Percentiles rank a stretch among this genome's conserved stretches.
These are phyloP conservation scores for Pythium vanterpoolii DNA, from an alignment of 352 stramenopile genomes.

Conservation along the genomic window DNA sequence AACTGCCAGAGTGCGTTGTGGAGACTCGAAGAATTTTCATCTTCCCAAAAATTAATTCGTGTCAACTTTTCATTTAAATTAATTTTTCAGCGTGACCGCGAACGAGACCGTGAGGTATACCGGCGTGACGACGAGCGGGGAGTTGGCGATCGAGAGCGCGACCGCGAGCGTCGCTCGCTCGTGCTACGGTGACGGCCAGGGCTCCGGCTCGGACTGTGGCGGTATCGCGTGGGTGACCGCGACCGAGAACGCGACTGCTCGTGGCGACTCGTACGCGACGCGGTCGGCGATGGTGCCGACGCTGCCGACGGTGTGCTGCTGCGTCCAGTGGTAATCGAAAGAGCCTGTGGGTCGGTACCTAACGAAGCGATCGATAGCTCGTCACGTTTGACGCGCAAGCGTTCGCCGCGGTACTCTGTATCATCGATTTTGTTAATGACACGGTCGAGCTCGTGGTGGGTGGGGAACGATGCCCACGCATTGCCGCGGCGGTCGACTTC, in stretches of 20 bases:
- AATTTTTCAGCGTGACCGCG: conserved; percentile 4
- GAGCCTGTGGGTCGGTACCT: not conserved
- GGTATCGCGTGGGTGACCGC: conserved; percentile 24
- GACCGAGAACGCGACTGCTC: conserved; percentile 25
- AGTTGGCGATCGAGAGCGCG: conserved; percentile 11
- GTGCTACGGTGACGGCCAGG: conserved; percentile 20
- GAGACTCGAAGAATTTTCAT: too few species aligned
- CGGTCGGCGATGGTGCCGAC: not conserved
- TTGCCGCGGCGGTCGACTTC: conserved; percentile 66
- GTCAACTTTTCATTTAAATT: not conserved
- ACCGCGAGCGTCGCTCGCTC: conserved; percentile 29
- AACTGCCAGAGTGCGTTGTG: too few species aligned
- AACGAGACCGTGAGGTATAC: conserved; percentile 12
- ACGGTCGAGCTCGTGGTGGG: conserved; percentile 48
- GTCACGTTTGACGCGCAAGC: conserved; percentile 32
- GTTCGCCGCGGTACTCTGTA: conserved; percentile 42
- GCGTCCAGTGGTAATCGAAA: conserved; percentile 1
- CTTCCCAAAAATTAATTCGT: too few species aligned
- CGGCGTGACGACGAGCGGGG: conserved; percentile 6
- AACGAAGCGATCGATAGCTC: not conserved
- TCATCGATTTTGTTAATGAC: conserved; percentile 54
- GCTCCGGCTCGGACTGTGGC: conserved; percentile 24
- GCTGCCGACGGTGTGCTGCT: not conserved
- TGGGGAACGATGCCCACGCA: conserved; percentile 64
- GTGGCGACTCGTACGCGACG: conserved; percentile 22